Evolutionary conservation across 305 asterid species (phyloP).

Genomic region (Stenogyne calaminthoides): DNA sequence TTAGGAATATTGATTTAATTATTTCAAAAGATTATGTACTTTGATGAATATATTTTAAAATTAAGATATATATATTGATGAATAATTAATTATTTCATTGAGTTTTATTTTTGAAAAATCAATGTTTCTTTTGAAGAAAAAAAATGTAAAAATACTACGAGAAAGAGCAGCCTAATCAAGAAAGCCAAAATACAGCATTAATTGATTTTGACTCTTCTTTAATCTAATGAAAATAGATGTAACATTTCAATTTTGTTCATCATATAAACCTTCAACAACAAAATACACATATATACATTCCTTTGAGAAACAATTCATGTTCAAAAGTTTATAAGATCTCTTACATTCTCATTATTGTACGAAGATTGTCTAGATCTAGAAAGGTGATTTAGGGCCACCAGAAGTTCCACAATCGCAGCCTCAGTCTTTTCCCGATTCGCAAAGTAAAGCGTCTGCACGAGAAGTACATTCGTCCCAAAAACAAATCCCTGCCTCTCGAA

Average conservation of each 20-base stretch:
- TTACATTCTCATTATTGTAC: conserved; percentile 3
- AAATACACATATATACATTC: not conserved
- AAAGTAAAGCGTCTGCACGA: conserved; percentile 75
- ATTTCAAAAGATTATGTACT: too few relatives aligned
- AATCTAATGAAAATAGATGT: not conserved
- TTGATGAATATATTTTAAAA: too few relatives aligned
- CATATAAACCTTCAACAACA: not conserved
- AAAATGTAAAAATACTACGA: too few relatives aligned
- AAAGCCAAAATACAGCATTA: not conserved
- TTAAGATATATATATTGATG: too few relatives aligned
- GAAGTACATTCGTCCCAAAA: conserved; percentile 61
- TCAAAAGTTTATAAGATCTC: not conserved
- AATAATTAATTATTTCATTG: too few relatives aligned
- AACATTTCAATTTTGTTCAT: not conserved
- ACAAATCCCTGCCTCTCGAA: conserved; percentile 55
- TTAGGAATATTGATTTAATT: too few relatives aligned
- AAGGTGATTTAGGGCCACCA: conserved; percentile 45
- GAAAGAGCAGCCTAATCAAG: not conserved
- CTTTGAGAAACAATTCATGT: not conserved
- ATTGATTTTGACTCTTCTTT: not conserved
- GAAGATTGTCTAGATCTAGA: conserved; percentile 32
- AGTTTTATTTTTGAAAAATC: too few relatives aligned
- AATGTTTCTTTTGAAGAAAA: too few relatives aligned
- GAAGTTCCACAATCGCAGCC: conserved; percentile 47
- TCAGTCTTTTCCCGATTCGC: conserved; percentile 50